phyloP scores from a whole-genome alignment of 306 rosid species.

The Adenanthera pavonina region DNA sequence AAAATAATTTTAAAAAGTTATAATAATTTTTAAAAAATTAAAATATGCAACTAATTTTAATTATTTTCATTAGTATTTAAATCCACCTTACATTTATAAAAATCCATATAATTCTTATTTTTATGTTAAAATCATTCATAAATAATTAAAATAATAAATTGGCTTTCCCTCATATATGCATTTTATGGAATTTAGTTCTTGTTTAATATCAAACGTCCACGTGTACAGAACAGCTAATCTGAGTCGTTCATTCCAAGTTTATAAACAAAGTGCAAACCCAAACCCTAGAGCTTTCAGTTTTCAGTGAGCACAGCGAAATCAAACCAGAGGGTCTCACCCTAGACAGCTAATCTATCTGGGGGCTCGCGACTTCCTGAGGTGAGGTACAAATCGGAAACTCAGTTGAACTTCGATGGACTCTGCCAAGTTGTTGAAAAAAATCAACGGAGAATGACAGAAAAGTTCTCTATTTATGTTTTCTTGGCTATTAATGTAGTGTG shows the following conservation, averaged over 20 bases:
- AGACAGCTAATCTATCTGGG: conserved; percentile 31
- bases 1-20: too few relatives aligned
- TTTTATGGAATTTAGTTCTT: neutral
- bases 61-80: too few relatives aligned
- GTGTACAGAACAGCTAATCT: neutral
- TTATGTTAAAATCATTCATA: neutral
- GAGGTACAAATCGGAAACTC: conserved; percentile 9
- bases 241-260: neutral
- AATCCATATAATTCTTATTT: too few relatives aligned
- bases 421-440: neutral
- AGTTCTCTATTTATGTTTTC: neutral
- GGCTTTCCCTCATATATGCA: neutral
- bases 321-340: neutral
- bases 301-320: conserved; percentile 5
- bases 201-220: conserved; percentile 18
- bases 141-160: neutral
- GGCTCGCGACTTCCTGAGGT: conserved; percentile 29
- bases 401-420: neutral
- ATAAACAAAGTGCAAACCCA: neutral
- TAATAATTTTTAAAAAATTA: too few relatives aligned
- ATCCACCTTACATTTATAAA: too few relatives aligned
- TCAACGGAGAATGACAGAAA: neutral
- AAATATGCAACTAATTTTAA: too few relatives aligned
- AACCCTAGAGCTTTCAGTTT: conserved; percentile 45
- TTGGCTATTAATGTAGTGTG: neutral